Conservation (phyloP, 306 rosid species). For the Senna tora region DNA sequence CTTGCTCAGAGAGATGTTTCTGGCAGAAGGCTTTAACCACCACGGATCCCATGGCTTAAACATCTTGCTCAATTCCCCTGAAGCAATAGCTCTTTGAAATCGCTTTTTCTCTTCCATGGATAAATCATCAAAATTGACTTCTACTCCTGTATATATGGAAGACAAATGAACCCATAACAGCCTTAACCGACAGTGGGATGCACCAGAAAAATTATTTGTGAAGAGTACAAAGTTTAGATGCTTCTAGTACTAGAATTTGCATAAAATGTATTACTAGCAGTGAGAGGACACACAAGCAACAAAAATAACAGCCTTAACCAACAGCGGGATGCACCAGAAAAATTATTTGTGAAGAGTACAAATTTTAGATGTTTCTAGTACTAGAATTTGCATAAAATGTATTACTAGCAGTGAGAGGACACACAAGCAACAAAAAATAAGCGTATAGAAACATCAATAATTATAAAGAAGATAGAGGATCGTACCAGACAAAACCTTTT, state of each 20-base stretch:
- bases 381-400: neutral
- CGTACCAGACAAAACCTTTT: slow-evolving; percentile 69
- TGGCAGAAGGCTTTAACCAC: slow-evolving; percentile 85
- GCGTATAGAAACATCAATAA: neutral
- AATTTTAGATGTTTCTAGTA: neutral
- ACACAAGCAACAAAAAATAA: slow-evolving; percentile 12
- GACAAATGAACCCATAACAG: slow-evolving; percentile 35
- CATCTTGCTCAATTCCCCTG: slow-evolving; percentile 90
- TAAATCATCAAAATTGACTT: slow-evolving; percentile 74
- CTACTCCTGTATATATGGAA: slow-evolving; percentile 58
- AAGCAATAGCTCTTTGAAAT: slow-evolving; percentile 80
- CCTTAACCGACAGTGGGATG: slow-evolving; percentile 17
- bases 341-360: too few species aligned
- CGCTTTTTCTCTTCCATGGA: slow-evolving; percentile 78
- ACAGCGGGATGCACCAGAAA: too few species aligned
- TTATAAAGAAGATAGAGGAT: slow-evolving; percentile 8
- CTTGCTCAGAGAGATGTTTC: slow-evolving; percentile 65
- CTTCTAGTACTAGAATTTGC: neutral
- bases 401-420: neutral
- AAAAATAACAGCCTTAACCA: too few species aligned
- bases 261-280: neutral
- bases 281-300: neutral
- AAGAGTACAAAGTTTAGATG: neutral
- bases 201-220: neutral
- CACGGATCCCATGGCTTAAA: slow-evolving; percentile 96